Conservation (phyloP, 495 filamentous ascomycete genomes). For the Penicillium nucicola region DNA sequence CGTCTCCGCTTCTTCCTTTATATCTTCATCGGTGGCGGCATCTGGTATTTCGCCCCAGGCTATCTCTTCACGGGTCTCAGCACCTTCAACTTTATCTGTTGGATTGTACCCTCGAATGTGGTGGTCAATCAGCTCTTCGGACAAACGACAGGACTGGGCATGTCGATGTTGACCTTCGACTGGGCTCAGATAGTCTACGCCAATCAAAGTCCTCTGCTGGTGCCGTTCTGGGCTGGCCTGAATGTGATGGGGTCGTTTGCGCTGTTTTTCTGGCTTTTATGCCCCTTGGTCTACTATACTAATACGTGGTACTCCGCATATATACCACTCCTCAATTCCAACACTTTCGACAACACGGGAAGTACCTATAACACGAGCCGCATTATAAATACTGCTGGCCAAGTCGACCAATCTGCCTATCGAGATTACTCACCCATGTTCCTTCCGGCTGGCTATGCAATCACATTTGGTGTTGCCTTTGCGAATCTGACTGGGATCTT, state of each 20-base stretch:
- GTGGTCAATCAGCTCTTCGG: constrained; percentile 71
- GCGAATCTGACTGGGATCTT: constrained; percentile 65
- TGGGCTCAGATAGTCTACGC: constrained; percentile 88
- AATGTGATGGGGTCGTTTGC: constrained; percentile 85
- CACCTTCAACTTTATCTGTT: constrained; percentile 87
- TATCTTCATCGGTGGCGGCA: constrained; percentile 60
- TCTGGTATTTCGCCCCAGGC: constrained; percentile 84
- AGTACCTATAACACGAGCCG: constrained; percentile 38
- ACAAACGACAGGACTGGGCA: constrained; percentile 61
- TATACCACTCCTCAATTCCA: constrained; percentile 44
- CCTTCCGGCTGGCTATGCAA: constrained; percentile 45
- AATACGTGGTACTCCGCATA: constrained; percentile 62
- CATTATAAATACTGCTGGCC: constrained; percentile 38
- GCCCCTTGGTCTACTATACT: constrained; percentile 69
- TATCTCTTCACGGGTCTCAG: constrained; percentile 82
- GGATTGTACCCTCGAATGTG: constrained; percentile 75
- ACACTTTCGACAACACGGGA: constrained; percentile 47
- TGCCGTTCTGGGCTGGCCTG: constrained; percentile 87
- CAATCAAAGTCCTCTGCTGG: constrained; percentile 81
- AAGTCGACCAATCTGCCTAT: constrained; percentile 40
- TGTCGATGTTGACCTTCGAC: constrained; percentile 88
- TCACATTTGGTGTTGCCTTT: constrained; percentile 67
- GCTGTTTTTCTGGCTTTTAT: constrained; percentile 85
- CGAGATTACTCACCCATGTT: constrained; percentile 46
- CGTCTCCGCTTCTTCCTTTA: constrained; percentile 79